Conservation (phyloP, 139 green algal genomes). For the Picocystis salinarum region DNA sequence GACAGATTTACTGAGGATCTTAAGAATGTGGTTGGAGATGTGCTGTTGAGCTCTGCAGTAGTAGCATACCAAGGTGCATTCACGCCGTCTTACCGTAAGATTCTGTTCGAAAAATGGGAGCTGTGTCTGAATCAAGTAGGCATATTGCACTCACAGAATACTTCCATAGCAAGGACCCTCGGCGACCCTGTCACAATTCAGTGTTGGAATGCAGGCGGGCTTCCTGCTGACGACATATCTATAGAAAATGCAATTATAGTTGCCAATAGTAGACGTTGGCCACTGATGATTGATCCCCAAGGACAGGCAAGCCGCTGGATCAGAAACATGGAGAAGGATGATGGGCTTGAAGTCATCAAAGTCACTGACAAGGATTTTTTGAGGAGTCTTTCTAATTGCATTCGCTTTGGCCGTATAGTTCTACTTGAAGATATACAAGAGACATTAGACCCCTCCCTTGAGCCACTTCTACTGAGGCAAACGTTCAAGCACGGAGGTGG, state of each 20-base stretch:
- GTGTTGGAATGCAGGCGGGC: slow-evolving; percentile 41
- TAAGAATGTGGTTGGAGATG: slow-evolving; percentile 51
- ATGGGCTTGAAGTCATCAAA: slow-evolving; percentile 58
- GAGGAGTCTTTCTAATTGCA: slow-evolving; percentile 51
- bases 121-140: slow-evolving; percentile 16
- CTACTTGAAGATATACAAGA: slow-evolving; percentile 59
- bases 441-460: slow-evolving; percentile 43
- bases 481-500: slow-evolving; percentile 54
- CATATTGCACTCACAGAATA: slow-evolving; percentile 30
- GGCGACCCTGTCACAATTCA: slow-evolving; percentile 55
- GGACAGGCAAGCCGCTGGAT: slow-evolving; percentile 64
- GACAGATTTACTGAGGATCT: slow-evolving; percentile 32
- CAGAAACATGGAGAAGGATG: slow-evolving; percentile 52
- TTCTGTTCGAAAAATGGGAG: slow-evolving; percentile 37
- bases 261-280: slow-evolving; percentile 50
- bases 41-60: slow-evolving; percentile 35
- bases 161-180: slow-evolving; percentile 33
- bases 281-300: slow-evolving; percentile 70
- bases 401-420: slow-evolving; percentile 54
- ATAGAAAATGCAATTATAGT: slow-evolving; percentile 67
- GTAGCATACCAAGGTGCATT: slow-evolving; percentile 55
- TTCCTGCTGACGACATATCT: slow-evolving; percentile 51
- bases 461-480: slow-evolving; percentile 54
- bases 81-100: slow-evolving; percentile 43
- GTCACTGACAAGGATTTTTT: slow-evolving; percentile 52